A percentile compares a stretch with the other conserved stretches of the same genome.
phyloP scores from a whole-genome alignment of 176 grass and related monocot genomes.

The Carex cristatella region DNA sequence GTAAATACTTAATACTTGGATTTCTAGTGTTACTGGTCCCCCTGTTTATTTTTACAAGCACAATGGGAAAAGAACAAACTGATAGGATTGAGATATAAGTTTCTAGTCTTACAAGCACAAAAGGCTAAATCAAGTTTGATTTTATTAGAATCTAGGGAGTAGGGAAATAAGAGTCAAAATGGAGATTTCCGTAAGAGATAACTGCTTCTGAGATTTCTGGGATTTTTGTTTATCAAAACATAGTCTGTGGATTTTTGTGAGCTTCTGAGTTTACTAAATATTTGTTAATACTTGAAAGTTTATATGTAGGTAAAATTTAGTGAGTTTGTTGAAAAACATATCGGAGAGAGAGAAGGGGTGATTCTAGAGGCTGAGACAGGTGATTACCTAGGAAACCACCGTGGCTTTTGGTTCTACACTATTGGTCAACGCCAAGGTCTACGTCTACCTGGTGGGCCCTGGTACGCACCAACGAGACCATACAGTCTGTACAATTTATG shows the following conservation, averaged over 20 bases:
- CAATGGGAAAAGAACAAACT: not conserved
- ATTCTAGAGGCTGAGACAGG: conserved; percentile 91
- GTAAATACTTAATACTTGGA: conserved; percentile 25
- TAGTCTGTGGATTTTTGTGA: not conserved
- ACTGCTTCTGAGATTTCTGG: not conserved
- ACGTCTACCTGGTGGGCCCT: conserved; percentile 85
- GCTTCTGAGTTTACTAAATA: not conserved
- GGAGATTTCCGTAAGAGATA: not conserved
- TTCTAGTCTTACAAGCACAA: not conserved
- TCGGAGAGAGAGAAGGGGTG: conserved; percentile 79
- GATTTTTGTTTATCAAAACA: not conserved
- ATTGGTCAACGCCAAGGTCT: conserved; percentile 91
- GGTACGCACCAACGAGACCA: conserved; percentile 28
- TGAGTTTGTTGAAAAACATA: conserved; percentile 91
- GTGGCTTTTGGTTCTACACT: conserved; percentile 95
- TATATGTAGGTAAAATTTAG: conserved; percentile 85
- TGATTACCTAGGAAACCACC: conserved; percentile 81
- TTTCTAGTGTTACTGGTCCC: not conserved
- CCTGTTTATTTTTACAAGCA: not conserved
- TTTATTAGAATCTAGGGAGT: not conserved
- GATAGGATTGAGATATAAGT: not conserved
- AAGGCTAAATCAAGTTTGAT: not conserved
- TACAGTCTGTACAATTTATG: not conserved
- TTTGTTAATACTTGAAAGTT: not conserved
- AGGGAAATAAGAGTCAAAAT: not conserved